Evolutionary conservation across 2,329 filamentous ascomycete species (phyloP), one percentile per base, ranked within the genome.

Genomic region (Cladosporium sp.): DNA sequence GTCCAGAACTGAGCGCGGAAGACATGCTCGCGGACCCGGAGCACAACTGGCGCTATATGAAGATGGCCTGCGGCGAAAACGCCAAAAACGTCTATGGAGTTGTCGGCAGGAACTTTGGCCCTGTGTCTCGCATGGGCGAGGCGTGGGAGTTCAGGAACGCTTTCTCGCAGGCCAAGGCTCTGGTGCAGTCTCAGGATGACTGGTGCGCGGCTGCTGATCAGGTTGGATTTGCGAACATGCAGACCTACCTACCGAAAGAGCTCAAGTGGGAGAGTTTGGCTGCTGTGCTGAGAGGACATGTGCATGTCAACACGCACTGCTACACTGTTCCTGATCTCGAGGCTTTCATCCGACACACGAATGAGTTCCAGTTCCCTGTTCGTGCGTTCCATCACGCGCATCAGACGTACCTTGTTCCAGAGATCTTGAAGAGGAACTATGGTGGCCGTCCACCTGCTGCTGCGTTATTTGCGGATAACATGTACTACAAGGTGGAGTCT

Each of bases 371-470:
- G 67, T 90, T 91, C 71, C 76, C 85, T 0, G 79, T 91, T 4
- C 82, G 86, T 14, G 88, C 89, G 0, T 91, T 91, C 72, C 89
- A 91, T 73, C 89, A 91, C 71, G 89, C 89, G 3, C 87, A 90
- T 66, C 85, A 89, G 71, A 88, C 88, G 0, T 90, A 82, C 70
- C 77, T 90, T 1, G 84, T 90, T 0, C 88, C 89, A 0, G 88
- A 91, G 74, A 82, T 87, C 1, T 68, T 80, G 49, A 80, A 80
- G 67, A 68, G 77, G 21, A 76, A 76, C 1, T 80, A 76, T 65
- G 78, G 78, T 24, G 78, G 76, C 8, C 73, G 74, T n/a, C 73
- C 76, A 4, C 78, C 79, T 11, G 78, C 77, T 18, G 88, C 85
- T n/a, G 88, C 86, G 12, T 78, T 90, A 3, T 91, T 91, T 71